These are phyloP conservation scores for Ogataea salicorniae DNA, from an alignment of 805 yeast species.

Conservation along the genomic window DNA sequence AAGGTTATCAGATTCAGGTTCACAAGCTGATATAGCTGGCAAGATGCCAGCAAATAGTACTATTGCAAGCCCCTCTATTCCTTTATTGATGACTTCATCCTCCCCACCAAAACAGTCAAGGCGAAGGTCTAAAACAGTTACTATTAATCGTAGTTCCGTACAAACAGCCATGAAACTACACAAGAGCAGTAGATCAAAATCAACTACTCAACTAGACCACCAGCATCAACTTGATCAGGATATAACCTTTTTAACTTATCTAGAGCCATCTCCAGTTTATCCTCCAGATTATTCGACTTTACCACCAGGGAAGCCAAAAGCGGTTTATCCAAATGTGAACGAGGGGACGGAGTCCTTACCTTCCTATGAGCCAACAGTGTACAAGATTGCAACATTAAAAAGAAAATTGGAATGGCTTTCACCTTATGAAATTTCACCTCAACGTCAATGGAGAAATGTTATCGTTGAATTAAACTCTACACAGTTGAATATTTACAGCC, in stretches of 20 bases:
- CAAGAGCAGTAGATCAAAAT: slow-evolving; percentile 3
- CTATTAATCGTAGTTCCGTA: not conserved
- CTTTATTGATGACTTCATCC: too few species aligned
- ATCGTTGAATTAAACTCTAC: slow-evolving; percentile 81
- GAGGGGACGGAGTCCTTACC: slow-evolving; percentile 51
- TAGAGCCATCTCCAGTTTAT: slow-evolving; percentile 34
- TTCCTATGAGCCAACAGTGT: slow-evolving; percentile 57
- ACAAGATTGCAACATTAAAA: slow-evolving; percentile 49
- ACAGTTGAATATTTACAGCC: slow-evolving; percentile 64
- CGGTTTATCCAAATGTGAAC: slow-evolving; percentile 25
- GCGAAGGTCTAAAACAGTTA: not conserved
- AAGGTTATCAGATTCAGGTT: too few species aligned
- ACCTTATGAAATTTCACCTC: slow-evolving; percentile 67
- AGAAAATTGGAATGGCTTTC: slow-evolving; percentile 73
- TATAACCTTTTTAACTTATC: not conserved
- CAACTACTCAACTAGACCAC: not conserved
- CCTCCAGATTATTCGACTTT: slow-evolving; percentile 34
- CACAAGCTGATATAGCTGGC: too few species aligned
- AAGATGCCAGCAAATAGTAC: too few species aligned
- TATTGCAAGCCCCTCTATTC: too few species aligned
- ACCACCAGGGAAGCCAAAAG: slow-evolving; percentile 33
- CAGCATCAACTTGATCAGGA: too few species aligned
- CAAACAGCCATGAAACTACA: not conserved
- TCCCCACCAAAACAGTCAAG: not conserved
- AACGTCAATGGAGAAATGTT: slow-evolving; percentile 65